These are phyloP conservation scores for Rhynchosporium agropyri DNA, from an alignment of 2,329 filamentous ascomycete species.

Conservation along the genomic window DNA sequence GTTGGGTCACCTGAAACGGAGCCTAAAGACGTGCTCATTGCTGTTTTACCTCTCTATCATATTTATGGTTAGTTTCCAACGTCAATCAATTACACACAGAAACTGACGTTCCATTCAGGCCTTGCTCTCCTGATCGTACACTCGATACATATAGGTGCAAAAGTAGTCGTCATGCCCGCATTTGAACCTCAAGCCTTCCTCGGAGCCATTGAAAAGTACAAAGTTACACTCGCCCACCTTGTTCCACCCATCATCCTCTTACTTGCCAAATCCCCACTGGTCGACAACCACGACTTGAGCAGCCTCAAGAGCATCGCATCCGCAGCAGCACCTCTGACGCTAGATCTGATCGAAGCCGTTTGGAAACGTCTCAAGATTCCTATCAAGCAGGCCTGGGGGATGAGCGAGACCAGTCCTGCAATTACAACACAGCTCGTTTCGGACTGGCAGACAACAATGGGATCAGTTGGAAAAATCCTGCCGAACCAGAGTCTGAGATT, in stretches of 20 bases:
- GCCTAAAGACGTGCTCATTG: slow-evolving; percentile 50
- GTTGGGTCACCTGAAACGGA: slow-evolving; percentile 50
- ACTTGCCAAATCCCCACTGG: slow-evolving; percentile 74
- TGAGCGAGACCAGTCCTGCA: slow-evolving; percentile 82
- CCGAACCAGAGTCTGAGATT: slow-evolving; percentile 81
- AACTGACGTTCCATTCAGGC: slow-evolving; percentile 11
- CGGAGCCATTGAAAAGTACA: slow-evolving; percentile 70
- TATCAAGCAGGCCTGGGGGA: slow-evolving; percentile 87
- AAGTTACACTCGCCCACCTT: slow-evolving; percentile 75
- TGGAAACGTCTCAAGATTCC: slow-evolving; percentile 72
- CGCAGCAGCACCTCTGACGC: slow-evolving; percentile 79
- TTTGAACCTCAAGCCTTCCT: slow-evolving; percentile 83
- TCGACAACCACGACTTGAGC: slow-evolving; percentile 79
- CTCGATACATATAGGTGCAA: slow-evolving; percentile 63
- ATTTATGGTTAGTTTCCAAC: slow-evolving; percentile 49
- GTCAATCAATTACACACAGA: background rate
- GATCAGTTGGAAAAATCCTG: slow-evolving; percentile 75
- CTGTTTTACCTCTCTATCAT: slow-evolving; percentile 84
- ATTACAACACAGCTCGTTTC: slow-evolving; percentile 54
- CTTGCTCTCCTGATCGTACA: slow-evolving; percentile 71
- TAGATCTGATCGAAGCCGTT: slow-evolving; percentile 74
- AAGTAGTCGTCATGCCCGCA: slow-evolving; percentile 68
- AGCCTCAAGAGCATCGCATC: slow-evolving; percentile 79
- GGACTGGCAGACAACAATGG: slow-evolving; percentile 62
- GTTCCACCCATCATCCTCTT: slow-evolving; percentile 81